phyloP scores from a whole-genome alignment of 2,329 filamentous ascomycete species.

The Akanthomyces dipterigenus region DNA sequence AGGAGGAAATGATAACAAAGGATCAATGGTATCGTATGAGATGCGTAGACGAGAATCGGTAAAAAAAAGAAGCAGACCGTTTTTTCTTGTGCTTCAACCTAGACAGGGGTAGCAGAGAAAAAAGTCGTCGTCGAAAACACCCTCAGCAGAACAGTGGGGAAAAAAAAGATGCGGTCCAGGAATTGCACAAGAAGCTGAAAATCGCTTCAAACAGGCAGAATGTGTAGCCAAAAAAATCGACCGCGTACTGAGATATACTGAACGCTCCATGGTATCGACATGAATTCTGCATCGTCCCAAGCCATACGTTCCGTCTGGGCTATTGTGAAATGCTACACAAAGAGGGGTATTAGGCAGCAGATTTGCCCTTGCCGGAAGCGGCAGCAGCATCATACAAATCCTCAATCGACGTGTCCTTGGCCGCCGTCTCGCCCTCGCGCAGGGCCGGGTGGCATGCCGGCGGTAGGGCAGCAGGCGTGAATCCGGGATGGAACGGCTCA shows the following conservation, averaged over 20 bases:
- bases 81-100: not conserved
- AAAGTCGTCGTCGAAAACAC: no score
- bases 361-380: conserved; percentile 3
- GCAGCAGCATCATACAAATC: conserved; percentile 7
- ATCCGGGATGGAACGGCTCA: conserved; percentile 35
- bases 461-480: conserved; percentile 16
- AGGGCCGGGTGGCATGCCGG: not conserved
- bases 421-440: not conserved
- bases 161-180: no score
- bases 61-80: not conserved
- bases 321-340: not conserved
- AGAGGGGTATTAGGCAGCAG: not conserved
- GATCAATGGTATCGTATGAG: conserved; percentile 1
- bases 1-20: not conserved
- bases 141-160: not conserved
- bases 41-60: not conserved
- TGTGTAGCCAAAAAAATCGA: not conserved
- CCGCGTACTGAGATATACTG: not conserved
- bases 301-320: not conserved
- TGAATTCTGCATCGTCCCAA: no score
- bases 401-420: not conserved
- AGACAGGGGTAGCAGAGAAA: not conserved
- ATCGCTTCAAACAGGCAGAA: not conserved
- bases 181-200: not conserved
- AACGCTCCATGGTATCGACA: not conserved